Conservation (phyloP, 192 early-diverging fungal genomes). For the Backusella macrospora region DNA sequence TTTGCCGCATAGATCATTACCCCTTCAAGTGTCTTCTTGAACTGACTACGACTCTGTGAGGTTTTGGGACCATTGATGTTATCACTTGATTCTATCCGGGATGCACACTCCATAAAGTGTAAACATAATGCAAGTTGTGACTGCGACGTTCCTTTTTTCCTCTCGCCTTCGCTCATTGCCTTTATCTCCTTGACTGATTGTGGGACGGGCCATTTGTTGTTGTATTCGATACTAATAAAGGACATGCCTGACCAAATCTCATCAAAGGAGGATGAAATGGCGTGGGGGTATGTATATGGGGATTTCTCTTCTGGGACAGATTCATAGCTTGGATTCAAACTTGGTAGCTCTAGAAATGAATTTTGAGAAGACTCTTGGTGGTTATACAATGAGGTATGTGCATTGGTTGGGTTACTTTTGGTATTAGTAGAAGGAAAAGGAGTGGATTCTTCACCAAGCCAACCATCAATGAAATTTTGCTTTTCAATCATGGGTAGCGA, state of each 20-base stretch:
- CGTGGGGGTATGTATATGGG: neutral
- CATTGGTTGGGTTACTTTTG: too few relatives aligned
- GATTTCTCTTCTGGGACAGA: neutral
- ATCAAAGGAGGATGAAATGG: neutral
- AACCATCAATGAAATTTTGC: neutral
- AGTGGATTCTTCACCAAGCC: neutral
- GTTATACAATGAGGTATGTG: neutral
- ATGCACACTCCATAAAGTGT: conserved; percentile 20
- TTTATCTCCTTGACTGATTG: neutral
- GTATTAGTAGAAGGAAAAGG: neutral
- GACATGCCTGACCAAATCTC: neutral
- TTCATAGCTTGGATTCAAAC: neutral
- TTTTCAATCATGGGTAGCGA: neutral
- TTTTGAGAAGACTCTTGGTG: conserved; percentile 2
- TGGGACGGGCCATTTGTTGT: conserved; percentile 12
- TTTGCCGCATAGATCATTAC: conserved; percentile 75
- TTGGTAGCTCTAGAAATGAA: neutral
- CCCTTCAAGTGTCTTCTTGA: conserved; percentile 66
- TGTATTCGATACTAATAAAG: neutral
- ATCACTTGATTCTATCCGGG: neutral
- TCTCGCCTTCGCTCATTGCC: neutral
- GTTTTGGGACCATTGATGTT: neutral
- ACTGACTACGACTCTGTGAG: neutral
- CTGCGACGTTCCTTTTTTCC: neutral
- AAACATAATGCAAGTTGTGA: conserved; percentile 15